Percentiles rank a stretch among this genome's conserved stretches.
Conservation (phyloP, 1,139 yeast species). For the Scheffersomyces segobiensis region DNA sequence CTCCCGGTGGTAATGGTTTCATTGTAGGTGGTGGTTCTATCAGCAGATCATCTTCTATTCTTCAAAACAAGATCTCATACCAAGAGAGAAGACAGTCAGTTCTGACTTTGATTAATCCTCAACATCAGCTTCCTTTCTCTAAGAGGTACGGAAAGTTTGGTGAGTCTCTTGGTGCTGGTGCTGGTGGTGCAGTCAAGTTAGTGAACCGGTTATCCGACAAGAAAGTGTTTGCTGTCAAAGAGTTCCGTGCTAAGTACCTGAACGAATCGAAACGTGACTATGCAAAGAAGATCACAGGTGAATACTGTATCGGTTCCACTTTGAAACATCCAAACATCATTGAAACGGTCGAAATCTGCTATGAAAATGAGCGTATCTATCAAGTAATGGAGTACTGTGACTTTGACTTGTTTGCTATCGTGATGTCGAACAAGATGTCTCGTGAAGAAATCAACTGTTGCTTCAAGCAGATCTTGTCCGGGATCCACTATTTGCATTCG, state of each 20-base stretch:
- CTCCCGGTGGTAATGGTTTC: slow-evolving; percentile 14
- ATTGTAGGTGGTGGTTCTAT: slow-evolving; percentile 23
- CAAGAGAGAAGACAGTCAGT: slow-evolving; percentile 43
- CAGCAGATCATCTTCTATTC: slow-evolving; percentile 28
- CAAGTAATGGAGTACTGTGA: slow-evolving; percentile 97
- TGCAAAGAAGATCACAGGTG: slow-evolving; percentile 92
- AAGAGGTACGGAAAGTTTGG: slow-evolving; percentile 83
- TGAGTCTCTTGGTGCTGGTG: slow-evolving; percentile 91
- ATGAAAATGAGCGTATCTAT: slow-evolving; percentile 81
- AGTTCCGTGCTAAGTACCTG: slow-evolving; percentile 76
- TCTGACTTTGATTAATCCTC: slow-evolving; percentile 25
- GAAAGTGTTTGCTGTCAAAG: slow-evolving; percentile 86
- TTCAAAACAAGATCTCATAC: slow-evolving; percentile 32
- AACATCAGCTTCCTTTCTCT: slow-evolving; percentile 54
- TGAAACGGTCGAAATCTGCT: slow-evolving; percentile 87
- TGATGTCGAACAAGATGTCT: slow-evolving; percentile 92
- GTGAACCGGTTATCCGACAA: slow-evolving; percentile 70
- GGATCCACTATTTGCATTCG: slow-evolving; percentile 80
- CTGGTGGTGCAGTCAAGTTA: slow-evolving; percentile 88
- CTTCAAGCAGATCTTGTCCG: slow-evolving; percentile 81
- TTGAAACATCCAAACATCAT: slow-evolving; percentile 88
- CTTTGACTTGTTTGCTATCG: slow-evolving; percentile 89
- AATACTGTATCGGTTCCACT: slow-evolving; percentile 91
- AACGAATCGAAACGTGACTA: slow-evolving; percentile 83
- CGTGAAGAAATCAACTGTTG: slow-evolving; percentile 86